Base-by-base conservation (phyloP, 331 rosid species). In the Cydonia oblonga region DNA sequence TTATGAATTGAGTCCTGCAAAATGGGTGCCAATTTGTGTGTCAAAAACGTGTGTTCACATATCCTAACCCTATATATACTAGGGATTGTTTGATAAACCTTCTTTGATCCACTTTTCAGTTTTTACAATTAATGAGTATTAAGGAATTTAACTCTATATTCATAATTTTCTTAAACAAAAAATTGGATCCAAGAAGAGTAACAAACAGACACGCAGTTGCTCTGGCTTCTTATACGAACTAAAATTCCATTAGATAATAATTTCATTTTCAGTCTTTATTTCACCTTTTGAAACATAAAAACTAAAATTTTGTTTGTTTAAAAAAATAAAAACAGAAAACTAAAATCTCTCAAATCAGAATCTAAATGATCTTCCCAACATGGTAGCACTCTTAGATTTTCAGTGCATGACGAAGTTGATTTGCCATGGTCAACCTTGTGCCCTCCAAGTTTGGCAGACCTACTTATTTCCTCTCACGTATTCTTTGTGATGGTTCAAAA, bases 381-480 rank as follows among this genome's bases (percentile, higher is more conserved):
- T 15, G 53, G 53, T 46, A 9, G 13, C 22, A 60, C 65, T 14
- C 38, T 15, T 8, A 28, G 35, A 60, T 7, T 28, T 28, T 61
- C 22, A 61, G 38, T 61, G 66, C 40, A 61, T 28, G 66, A 26
- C 66, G 7, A 61, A 61, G 38, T 24, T 59, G 33, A 61, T 61
- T 28, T 61, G 42, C 7, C 23, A 18, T 29, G 42, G 66, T 61
- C 65, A 61, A 18, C 18, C 40, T 23, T 71, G 57, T 71, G 57
- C 75, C 19, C 10, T 54, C 25, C 32, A 38, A 71, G 56, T 71
- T 70, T 71, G 66, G 75, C 58, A 40, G 67, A 71, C 38, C 75
- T 24, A 58, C 56, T 46, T 56, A 22, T 56, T 22, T 56, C 26
- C 29, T 22, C 18, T 56, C 28, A 4, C 12, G 7, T 22, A 59